Conservation (phyloP, 2,329 filamentous ascomycete genomes). For the Leptographium radiaticola region DNA sequence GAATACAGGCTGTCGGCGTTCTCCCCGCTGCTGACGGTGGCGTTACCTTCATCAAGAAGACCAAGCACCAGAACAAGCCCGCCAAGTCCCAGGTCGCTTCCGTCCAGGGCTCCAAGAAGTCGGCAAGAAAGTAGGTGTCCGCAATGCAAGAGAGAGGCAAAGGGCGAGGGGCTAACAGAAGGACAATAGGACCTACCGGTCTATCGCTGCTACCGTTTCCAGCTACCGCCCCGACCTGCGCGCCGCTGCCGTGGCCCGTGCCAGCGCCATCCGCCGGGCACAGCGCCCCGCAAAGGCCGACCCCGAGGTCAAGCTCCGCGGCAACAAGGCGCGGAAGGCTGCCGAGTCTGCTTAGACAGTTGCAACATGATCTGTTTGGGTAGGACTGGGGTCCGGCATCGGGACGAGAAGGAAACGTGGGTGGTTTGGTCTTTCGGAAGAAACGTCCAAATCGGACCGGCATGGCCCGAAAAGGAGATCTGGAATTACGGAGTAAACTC, state of each 20-base stretch:
- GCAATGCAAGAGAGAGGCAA: too few relatives aligned
- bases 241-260: constrained; percentile 68
- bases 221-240: constrained; percentile 76
- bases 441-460: not conserved
- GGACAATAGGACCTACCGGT: constrained; percentile 64
- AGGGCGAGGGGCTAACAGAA: not conserved
- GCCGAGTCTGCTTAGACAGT: constrained; percentile 31
- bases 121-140: constrained; percentile 60
- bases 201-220: constrained; percentile 73
- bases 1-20: constrained; percentile 65
- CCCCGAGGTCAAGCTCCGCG: constrained; percentile 62
- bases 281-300: constrained; percentile 68
- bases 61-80: constrained; percentile 59
- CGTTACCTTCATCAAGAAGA: constrained; percentile 76
- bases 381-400: not conserved
- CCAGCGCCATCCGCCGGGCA: constrained; percentile 68
- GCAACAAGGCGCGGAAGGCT: constrained; percentile 67
- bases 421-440: not conserved
- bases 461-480: not conserved
- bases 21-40: constrained; percentile 63
- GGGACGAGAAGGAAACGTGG: not conserved
- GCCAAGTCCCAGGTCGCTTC: constrained; percentile 50
- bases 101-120: constrained; percentile 58
- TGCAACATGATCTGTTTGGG: not conserved
- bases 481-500: not conserved